phyloP scores from a whole-genome alignment of 805 yeast genomes.

The Candida wancherniae region DNA sequence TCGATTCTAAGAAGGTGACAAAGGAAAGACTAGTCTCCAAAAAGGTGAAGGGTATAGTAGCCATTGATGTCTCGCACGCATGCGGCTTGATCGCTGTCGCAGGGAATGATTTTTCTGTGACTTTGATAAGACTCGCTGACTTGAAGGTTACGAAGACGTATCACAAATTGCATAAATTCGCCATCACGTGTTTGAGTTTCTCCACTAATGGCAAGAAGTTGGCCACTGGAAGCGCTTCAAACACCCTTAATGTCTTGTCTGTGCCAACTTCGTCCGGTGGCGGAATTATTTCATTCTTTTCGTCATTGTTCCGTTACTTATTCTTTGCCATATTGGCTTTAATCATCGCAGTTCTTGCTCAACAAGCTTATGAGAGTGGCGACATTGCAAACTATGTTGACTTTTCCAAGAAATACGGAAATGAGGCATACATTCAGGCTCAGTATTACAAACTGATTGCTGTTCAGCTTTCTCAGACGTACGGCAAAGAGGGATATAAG shows the following conservation, averaged over 20 bases:
- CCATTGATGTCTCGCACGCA: slow-evolving; percentile 41
- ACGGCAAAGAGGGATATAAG: slow-evolving; percentile 17
- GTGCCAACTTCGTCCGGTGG: slow-evolving; percentile 8
- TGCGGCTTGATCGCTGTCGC: slow-evolving; percentile 50
- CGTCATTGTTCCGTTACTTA: slow-evolving; percentile 28
- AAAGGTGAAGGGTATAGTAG: slow-evolving; percentile 52
- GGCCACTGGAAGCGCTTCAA: slow-evolving; percentile 75
- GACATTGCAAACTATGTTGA: slow-evolving; percentile 25
- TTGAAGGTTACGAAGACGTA: slow-evolving; percentile 48
- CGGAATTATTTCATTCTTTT: slow-evolving; percentile 28
- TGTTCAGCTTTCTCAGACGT: slow-evolving; percentile 12
- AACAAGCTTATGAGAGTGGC: slow-evolving; percentile 31
- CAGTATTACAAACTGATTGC: slow-evolving; percentile 13
- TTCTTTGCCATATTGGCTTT: slow-evolving; percentile 32
- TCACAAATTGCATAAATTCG: slow-evolving; percentile 67
- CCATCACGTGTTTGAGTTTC: slow-evolving; percentile 68
- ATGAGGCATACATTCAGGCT: slow-evolving; percentile 8
- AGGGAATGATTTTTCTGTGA: slow-evolving; percentile 63
- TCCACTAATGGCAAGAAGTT: slow-evolving; percentile 63
- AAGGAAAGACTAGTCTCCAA: slow-evolving; percentile 39
- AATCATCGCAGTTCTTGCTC: slow-evolving; percentile 29
- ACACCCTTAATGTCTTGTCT: slow-evolving; percentile 54
- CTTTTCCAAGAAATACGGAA: slow-evolving; percentile 19
- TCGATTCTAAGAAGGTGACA: slow-evolving; percentile 38
- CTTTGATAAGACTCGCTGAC: slow-evolving; percentile 48